phyloP scores from a whole-genome alignment of 345 rosid genomes.

The Eucalyptus erythrocorys region DNA sequence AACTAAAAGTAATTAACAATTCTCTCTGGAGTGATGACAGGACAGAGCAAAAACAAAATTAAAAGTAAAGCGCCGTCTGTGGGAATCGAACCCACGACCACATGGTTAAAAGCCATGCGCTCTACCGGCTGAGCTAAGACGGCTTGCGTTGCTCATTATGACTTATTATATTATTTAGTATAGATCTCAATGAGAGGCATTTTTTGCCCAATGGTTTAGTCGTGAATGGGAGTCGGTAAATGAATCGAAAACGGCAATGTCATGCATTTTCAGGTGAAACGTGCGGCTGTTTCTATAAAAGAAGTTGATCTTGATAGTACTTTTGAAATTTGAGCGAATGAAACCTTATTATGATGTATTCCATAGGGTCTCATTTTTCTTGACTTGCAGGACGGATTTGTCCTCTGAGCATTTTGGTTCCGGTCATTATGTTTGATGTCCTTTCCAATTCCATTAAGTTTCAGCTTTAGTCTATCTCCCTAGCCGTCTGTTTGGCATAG shows the following conservation, averaged over 20 bases:
- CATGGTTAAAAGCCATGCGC: constrained; percentile 81
- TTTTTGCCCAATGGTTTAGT: no score
- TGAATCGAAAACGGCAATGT: background rate
- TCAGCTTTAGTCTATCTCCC: background rate
- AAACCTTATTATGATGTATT: background rate
- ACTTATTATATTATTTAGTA: background rate
- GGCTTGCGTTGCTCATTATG: rapidly evolving
- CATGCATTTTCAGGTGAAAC: background rate
- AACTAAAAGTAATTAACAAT: no score
- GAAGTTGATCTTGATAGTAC: background rate
- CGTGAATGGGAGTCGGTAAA: background rate
- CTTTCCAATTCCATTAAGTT: background rate
- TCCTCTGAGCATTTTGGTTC: background rate
- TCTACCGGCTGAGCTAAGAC: constrained; percentile 80
- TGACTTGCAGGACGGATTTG: background rate
- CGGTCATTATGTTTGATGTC: background rate
- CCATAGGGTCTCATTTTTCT: background rate
- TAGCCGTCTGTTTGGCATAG: background rate
- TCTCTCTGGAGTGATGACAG: background rate
- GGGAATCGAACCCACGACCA: constrained; percentile 81
- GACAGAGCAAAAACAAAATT: background rate
- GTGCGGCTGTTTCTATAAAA: background rate
- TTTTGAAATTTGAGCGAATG: background rate
- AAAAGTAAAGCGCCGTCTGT: constrained; percentile 36
- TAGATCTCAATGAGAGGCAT: rapidly evolving